Percentiles rank a stretch among this genome's conserved stretches.
Conservation (phyloP, 345 rosid species). For the Geranium brycei region DNA sequence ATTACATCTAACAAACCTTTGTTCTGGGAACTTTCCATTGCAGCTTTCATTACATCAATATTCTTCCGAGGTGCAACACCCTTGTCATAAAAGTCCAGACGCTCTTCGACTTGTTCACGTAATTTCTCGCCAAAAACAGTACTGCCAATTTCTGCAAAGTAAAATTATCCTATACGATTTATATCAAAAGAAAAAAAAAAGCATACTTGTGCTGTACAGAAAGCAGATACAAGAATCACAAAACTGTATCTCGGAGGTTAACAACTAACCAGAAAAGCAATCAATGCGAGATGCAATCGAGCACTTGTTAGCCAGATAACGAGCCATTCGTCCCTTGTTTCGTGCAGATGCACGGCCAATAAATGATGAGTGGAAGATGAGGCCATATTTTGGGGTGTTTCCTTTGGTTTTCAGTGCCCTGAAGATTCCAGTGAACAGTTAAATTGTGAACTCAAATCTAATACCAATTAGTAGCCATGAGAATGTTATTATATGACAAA, state of each 20-base stretch:
- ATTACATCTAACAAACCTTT: slow-evolving; percentile 30
- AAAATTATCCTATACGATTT: not conserved
- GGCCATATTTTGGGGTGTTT: slow-evolving; percentile 91
- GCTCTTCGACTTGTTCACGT: slow-evolving; percentile 87
- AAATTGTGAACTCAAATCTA: not conserved
- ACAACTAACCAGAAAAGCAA: slow-evolving; percentile 63
- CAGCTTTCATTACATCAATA: slow-evolving; percentile 86
- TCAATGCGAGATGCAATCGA: slow-evolving; percentile 90
- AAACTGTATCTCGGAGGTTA: not conserved
- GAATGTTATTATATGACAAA: not conserved
- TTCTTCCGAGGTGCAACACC: slow-evolving; percentile 94
- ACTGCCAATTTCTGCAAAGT: slow-evolving; percentile 37
- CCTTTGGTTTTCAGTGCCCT: slow-evolving; percentile 95
- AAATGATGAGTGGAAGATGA: slow-evolving; percentile 87
- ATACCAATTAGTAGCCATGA: not conserved
- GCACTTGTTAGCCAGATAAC: slow-evolving; percentile 89
- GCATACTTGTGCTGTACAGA: no score
- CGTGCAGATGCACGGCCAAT: slow-evolving; percentile 79
- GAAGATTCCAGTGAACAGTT: slow-evolving; percentile 2
- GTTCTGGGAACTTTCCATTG: slow-evolving; percentile 32
- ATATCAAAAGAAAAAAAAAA: not conserved
- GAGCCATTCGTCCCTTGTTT: slow-evolving; percentile 96
- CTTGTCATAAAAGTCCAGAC: slow-evolving; percentile 84
- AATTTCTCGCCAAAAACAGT: slow-evolving; percentile 81
- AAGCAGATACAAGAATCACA: not conserved